Percentiles rank a stretch among this genome's conserved stretches.
These are phyloP conservation scores for Solanum neorickii DNA, from an alignment of 257 asterid species.

Conservation along the genomic window DNA sequence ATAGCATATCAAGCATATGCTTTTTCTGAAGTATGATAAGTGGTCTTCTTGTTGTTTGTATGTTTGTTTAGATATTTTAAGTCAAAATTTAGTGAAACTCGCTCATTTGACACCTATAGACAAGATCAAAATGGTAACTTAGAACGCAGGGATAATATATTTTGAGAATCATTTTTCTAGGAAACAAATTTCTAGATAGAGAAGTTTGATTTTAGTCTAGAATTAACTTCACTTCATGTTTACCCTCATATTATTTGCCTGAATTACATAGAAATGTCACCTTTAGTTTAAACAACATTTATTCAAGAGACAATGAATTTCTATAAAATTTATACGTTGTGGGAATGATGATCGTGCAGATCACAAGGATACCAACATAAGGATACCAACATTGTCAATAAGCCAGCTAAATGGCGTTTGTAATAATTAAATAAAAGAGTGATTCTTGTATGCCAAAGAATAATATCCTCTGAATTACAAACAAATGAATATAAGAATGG, in stretches of 20 bases:
- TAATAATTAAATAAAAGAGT: background rate
- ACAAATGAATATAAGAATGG: background rate
- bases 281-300: background rate
- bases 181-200: background rate
- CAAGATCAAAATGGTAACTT: background rate
- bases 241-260: background rate
- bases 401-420: background rate
- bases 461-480: background rate
- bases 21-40: background rate
- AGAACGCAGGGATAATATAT: background rate
- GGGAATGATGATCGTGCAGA: background rate
- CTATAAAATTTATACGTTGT: background rate
- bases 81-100: background rate
- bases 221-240: background rate
- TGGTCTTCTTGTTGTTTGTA: background rate
- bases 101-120: background rate
- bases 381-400: background rate
- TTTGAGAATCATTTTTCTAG: background rate
- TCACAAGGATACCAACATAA: background rate
- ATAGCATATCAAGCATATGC: background rate
- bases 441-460: background rate
- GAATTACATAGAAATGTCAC: too few relatives aligned
- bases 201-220: background rate
- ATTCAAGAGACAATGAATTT: too few relatives aligned
- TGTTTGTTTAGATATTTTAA: background rate